Base-by-base conservation (phyloP, 805 yeast genomes). In the Ogataea methylovora region DNA sequence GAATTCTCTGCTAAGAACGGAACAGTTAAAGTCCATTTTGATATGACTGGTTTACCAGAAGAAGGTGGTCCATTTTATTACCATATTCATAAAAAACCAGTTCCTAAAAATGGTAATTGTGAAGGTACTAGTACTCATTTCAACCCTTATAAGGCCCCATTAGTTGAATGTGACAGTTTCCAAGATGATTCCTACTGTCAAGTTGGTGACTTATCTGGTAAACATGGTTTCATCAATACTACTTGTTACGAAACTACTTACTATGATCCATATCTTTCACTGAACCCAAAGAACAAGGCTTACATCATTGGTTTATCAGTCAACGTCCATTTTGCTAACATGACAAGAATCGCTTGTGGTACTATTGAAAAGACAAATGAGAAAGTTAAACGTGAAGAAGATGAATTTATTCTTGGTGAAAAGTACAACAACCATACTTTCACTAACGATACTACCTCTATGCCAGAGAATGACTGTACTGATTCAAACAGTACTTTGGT, bases 191-290 rank as follows among this genome's bases (percentile, higher is more conserved):
- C 77, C 7, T 61, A 53, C 24, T 81, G 86, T 52, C 77, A 77
- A 55, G 73, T 80, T 27, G 90, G 90, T 38, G 88, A 81, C 50
- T 71, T 81, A 46, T 72, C 84, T 24, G 90, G 90, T 29, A 81
- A 80, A 53, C 87, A 81, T 56, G 90, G 90, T 10, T 69, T 61
- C 59, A 76, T 82, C 48, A 69, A 79, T 50, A 68, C 84, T 15
- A 79, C 84, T 10, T 79, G 85, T 51, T 78, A 73, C 54, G 80
- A 78, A 54, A 61, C 74, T 20, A 64, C 66, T 39, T 82, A 76
- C 52, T 58, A 65, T 38, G 88, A 82, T 49, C 80, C 79, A 6
- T 81, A 69, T 53, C 54, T 82, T 35, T 77, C 87, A 0, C 67
- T 81, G 53, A 67, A 76, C 46, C 70, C 71, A 24, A 54, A 58